Evolutionary conservation across 2,329 filamentous ascomycete genomes (phyloP), one percentile per base, ranked within the genome.

Genomic region (Exophiala calicioides): DNA sequence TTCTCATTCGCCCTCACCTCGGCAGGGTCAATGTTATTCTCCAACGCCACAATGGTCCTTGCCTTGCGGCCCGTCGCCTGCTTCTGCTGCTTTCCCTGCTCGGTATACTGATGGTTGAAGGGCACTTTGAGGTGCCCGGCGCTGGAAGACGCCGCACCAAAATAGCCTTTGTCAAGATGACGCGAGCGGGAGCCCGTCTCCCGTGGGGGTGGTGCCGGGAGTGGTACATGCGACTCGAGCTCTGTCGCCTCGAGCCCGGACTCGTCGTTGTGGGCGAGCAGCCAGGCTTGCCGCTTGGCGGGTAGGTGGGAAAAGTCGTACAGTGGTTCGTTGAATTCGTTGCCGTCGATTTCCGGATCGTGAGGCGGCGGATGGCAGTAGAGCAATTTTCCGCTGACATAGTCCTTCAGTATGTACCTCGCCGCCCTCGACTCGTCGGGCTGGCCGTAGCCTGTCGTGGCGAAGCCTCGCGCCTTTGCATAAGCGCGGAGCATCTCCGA

Each of bases 351-450:
- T 2, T 73, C 68, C 5, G 75, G 71, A 21, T 84, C 78, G 3
- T 72, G 72, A 0, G 90, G 90, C 0, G 93, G 93, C 3, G 93
- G 90, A 60, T 91, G 85, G 58, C 90, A 93, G 72, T 86, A 97
- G 4, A 97, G 79, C 0, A 98, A 79, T 71, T 96, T 97, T 53
- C 93, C 93, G 65, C 86, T 95, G 58, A 98, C 93, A 62, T 97
- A 98, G 71, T 98, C 93, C 67, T 98, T 98, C 19, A 98, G 79
- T 12, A 98, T 78, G 58, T 88, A 86, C 42, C 93, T 81, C 3
- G 91, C 90, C 5, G 93, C 93, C 59, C 93, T 81, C 1, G 90
- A 94, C 72, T 95, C 90, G 61, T 98, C 93, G 0, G 93, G 91
- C 63, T 93, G 87, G 6, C 93, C 91, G 21, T 57, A 48, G 61